phyloP scores from a whole-genome alignment of 129 eudicot genomes.

The Artemisia annua region DNA sequence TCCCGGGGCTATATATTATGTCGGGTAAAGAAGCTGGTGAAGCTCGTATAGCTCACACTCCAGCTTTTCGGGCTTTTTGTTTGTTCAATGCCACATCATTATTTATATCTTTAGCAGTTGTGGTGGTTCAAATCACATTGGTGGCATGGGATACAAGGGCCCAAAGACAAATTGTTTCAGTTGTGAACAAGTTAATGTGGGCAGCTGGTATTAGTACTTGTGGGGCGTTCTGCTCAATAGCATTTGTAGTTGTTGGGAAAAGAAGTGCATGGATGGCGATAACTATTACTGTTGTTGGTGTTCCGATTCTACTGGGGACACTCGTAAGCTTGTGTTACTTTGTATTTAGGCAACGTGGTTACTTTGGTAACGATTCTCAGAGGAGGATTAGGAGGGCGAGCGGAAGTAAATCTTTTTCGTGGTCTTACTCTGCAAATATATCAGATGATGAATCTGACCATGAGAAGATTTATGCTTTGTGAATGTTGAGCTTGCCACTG shows the following conservation, averaged over 20 bases:
- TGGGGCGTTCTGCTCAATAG: slow-evolving; percentile 87
- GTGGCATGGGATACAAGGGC: slow-evolving; percentile 97
- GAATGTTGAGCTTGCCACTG: slow-evolving; percentile 19
- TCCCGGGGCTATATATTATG: slow-evolving; percentile 62
- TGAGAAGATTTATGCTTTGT: slow-evolving; percentile 79
- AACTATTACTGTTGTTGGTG: slow-evolving; percentile 69
- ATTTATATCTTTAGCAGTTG: slow-evolving; percentile 86
- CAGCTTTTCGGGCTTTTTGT: slow-evolving; percentile 77
- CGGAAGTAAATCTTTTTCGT: slow-evolving; percentile 87
- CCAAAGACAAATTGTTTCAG: slow-evolving; percentile 75
- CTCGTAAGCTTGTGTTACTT: slow-evolving; percentile 77
- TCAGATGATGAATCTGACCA: slow-evolving; percentile 86
- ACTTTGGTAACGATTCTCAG: slow-evolving; percentile 69
- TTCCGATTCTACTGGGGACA: slow-evolving; percentile 71
- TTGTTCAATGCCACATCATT: slow-evolving; percentile 75
- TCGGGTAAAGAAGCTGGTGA: slow-evolving; percentile 56
- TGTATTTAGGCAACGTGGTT: slow-evolving; percentile 67
- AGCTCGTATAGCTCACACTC: slow-evolving; percentile 48
- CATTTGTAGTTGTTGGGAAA: slow-evolving; percentile 86
- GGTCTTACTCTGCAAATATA: slow-evolving; percentile 77
- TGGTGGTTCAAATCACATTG: slow-evolving; percentile 86
- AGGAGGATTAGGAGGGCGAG: slow-evolving; percentile 73
- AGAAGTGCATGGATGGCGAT: slow-evolving; percentile 81
- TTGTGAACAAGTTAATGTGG: slow-evolving; percentile 96
- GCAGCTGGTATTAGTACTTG: slow-evolving; percentile 88